Evolutionary conservation across 805 yeast species (phyloP).

Genomic region (Cyberlindnera maclurae): DNA sequence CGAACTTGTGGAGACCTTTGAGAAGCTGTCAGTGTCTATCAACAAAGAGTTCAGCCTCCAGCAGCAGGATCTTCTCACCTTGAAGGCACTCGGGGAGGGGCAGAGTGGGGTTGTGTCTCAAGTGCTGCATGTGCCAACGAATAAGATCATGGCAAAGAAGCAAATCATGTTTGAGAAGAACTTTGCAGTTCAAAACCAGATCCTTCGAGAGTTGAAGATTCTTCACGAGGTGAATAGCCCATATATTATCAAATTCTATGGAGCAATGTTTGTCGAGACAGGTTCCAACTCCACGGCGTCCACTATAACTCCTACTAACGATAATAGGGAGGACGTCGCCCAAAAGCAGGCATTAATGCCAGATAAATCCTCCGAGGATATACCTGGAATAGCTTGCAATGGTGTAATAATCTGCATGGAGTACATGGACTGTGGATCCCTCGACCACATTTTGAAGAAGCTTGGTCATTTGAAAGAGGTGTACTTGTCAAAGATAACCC

Average conservation of each 20-base stretch:
- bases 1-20: constrained; percentile 36
- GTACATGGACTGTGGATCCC: constrained; percentile 89
- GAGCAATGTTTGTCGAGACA: constrained; percentile 65
- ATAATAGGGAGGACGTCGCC: background rate
- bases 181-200: constrained; percentile 70
- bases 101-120: constrained; percentile 90
- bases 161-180: constrained; percentile 81
- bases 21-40: constrained; percentile 44
- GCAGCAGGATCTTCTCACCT: constrained; percentile 61
- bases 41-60: constrained; percentile 46
- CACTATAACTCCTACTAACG: constrained; percentile 6
- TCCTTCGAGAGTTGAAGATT: constrained; percentile 80
- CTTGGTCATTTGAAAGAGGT: constrained; percentile 61
- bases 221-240: constrained; percentile 85
- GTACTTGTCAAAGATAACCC: constrained; percentile 67
- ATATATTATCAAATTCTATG: constrained; percentile 83
- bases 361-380: constrained; percentile 13
- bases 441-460: constrained; percentile 65
- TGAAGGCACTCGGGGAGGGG: constrained; percentile 84
- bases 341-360: constrained; percentile 7
- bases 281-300: constrained; percentile 6
- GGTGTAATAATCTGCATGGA: constrained; percentile 92
- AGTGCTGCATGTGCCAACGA: constrained; percentile 83
- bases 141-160: constrained; percentile 85
- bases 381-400: constrained; percentile 27